phyloP scores from a whole-genome alignment of 78 protist genomes.

The Dictyostelium intermedium region DNA sequence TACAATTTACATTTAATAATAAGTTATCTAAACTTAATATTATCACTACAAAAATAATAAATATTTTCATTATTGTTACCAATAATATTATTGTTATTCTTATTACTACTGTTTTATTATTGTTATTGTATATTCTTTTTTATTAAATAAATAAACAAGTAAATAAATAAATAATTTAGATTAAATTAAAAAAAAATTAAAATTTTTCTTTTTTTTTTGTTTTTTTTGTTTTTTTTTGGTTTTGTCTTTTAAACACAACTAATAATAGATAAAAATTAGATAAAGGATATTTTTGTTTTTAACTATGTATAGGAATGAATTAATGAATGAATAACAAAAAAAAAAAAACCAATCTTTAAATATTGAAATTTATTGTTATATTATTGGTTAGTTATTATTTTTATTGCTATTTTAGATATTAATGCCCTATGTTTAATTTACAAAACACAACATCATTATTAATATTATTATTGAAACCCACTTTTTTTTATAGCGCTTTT shows the following conservation, averaged over 20 bases:
- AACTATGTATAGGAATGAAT: neutral
- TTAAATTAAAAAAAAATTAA: no score
- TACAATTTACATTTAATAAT: neutral
- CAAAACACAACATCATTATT: neutral
- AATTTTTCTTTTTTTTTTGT: neutral
- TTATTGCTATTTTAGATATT: neutral
- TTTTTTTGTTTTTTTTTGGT: neutral
- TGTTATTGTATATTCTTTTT: no score
- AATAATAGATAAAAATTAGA: neutral
- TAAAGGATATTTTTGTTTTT: neutral
- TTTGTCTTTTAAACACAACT: neutral
- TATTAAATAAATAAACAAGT: neutral
- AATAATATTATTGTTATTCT: neutral
- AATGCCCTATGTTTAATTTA: neutral
- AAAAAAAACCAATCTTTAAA: neutral
- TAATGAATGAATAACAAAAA: neutral
- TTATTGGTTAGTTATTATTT: neutral
- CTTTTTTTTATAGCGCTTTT: neutral
- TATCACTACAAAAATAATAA: neutral
- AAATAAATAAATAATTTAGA: no score
- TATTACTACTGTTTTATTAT: neutral
- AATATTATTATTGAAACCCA: neutral
- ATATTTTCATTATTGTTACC: neutral
- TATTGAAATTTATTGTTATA: neutral
- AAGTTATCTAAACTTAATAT: neutral